Conservation (phyloP, 2,329 filamentous ascomycete species). For the Cladorrhinum sp. region DNA sequence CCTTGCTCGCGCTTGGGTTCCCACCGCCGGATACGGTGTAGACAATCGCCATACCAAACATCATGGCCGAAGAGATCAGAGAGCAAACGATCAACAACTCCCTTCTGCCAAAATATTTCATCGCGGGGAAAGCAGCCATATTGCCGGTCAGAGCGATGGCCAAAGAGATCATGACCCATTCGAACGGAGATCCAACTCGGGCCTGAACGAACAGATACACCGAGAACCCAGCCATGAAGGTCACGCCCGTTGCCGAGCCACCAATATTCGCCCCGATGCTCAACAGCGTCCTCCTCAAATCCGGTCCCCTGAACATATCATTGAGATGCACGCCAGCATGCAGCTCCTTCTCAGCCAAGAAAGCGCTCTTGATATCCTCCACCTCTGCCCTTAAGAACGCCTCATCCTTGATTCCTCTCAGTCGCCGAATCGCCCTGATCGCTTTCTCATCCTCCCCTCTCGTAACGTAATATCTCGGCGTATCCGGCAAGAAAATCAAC, state of each 20-base stretch:
- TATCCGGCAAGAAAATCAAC: constrained; percentile 22
- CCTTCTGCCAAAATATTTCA: constrained; percentile 23
- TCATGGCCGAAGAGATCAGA: constrained; percentile 20
- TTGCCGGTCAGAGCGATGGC: constrained; percentile 26
- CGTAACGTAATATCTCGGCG: constrained; percentile 24
- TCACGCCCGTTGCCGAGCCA: constrained; percentile 21
- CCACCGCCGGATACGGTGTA: constrained; percentile 21
- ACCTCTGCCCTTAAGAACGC: constrained; percentile 21
- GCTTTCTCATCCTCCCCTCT: constrained; percentile 23
- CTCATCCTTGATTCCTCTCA: constrained; percentile 23
- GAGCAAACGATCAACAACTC: constrained; percentile 21
- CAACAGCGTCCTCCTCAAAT: constrained; percentile 25
- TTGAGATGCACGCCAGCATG: constrained; percentile 21
- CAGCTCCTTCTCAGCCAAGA: constrained; percentile 21
- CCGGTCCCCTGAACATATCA: constrained; percentile 25
- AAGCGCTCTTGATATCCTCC: constrained; percentile 23
- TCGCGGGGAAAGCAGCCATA: constrained; percentile 25
- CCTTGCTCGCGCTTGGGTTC: constrained; percentile 19
- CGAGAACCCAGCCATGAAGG: constrained; percentile 25
- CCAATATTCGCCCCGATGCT: constrained; percentile 20
- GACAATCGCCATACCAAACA: constrained; percentile 27
- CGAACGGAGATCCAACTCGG: constrained; percentile 22
- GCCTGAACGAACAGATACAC: constrained; percentile 27
- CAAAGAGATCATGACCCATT: constrained; percentile 27
- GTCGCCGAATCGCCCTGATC: constrained; percentile 18